Evolutionary conservation across 768 basidiomycete genomes (phyloP).

Genomic region (Tricholoma sp.): DNA sequence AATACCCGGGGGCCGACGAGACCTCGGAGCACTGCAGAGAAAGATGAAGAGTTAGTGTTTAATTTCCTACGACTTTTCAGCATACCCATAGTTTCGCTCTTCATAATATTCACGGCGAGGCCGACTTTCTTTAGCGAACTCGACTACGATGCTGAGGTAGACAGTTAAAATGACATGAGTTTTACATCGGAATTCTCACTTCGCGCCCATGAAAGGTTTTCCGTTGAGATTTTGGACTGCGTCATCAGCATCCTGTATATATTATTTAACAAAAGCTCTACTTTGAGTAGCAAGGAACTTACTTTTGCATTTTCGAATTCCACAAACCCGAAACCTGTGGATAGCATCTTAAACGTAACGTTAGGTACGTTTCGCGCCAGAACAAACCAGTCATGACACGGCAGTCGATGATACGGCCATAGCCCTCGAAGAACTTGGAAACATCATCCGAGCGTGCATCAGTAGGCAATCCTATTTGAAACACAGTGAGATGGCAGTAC

Average conservation of each 20-base stretch:
- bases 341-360: conserved; percentile 16
- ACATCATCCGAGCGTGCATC: conserved; percentile 84
- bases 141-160: conserved; percentile 77
- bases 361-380: conserved; percentile 12
- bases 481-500: not conserved
- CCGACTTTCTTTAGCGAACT: conserved; percentile 91
- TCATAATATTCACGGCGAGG: conserved; percentile 78
- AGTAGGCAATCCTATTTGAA: conserved; percentile 62
- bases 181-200: conserved; percentile 38
- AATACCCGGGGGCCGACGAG: conserved; percentile 74
- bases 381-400: conserved; percentile 88
- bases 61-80: not conserved
- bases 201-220: conserved; percentile 84
- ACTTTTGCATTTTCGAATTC: conserved; percentile 89
- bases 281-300: conserved; percentile 8
- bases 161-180: not conserved
- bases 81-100: conserved; percentile 54
- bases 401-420: conserved; percentile 84
- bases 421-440: conserved; percentile 84
- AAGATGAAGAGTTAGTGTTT: conserved; percentile 11
- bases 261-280: not conserved
- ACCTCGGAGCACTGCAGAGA: conserved; percentile 44
- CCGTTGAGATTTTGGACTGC: conserved; percentile 84
- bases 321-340: conserved; percentile 87
- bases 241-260: conserved; percentile 84